Evolutionary conservation across 164 flowering plant genomes (phyloP).

Genomic region (Stephania japonica): DNA sequence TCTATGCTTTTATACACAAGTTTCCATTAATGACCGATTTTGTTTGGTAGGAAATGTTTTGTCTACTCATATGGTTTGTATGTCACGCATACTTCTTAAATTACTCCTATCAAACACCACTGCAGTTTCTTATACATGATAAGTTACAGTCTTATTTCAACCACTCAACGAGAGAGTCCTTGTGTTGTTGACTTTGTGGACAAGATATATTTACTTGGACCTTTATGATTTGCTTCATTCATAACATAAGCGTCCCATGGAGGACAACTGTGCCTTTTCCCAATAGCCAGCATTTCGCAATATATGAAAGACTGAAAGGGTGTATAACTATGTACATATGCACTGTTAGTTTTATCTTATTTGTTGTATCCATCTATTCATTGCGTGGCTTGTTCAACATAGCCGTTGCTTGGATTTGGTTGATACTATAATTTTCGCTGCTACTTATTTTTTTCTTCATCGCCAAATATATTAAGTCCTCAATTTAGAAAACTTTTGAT

Average conservation of each 20-base stretch:
- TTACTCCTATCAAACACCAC: too few relatives aligned
- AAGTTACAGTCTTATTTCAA: not conserved
- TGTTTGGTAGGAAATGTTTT: not conserved
- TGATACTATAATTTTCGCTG: not conserved
- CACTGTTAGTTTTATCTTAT: not conserved
- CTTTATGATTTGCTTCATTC: not conserved
- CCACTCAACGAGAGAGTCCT: not conserved
- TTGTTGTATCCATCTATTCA: not conserved
- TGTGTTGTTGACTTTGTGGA: too few relatives aligned
- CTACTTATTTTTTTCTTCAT: too few relatives aligned
- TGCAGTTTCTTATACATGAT: not conserved
- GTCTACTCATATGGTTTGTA: not conserved
- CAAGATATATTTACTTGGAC: not conserved
- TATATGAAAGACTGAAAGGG: not conserved
- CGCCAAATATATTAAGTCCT: not conserved
- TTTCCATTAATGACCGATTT: not conserved
- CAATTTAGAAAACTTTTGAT: constrained; percentile 8
- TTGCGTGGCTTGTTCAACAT: not conserved
- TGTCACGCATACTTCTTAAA: not conserved
- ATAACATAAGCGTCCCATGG: too few relatives aligned
- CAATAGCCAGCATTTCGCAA: too few relatives aligned
- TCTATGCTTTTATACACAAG: not conserved
- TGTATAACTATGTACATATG: not conserved
- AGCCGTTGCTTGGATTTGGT: not conserved
- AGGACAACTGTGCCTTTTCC: too few relatives aligned